Percentiles rank a stretch among this genome's conserved stretches.
Conservation (phyloP, 1,139 yeast species). For the Hansenula sp. region DNA sequence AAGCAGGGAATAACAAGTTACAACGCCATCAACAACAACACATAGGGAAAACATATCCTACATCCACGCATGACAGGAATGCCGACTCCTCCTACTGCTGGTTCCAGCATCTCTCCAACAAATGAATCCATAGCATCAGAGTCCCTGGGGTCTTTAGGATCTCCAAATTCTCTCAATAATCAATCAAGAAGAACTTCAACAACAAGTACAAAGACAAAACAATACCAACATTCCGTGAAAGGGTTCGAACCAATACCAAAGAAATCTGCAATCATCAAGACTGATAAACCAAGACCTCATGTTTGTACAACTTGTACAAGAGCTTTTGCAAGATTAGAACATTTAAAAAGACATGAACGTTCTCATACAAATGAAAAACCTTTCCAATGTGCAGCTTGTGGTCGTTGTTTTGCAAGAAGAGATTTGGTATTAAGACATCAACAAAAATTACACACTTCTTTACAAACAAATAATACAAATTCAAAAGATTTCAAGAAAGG, state of each 20-base stretch:
- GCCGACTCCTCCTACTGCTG: not conserved
- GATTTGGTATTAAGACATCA: constrained; percentile 91
- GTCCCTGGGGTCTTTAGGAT: not conserved
- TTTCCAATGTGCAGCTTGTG: constrained; percentile 94
- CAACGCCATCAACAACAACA: too few species aligned
- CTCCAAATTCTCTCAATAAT: not conserved
- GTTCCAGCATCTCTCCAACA: constrained; percentile 1
- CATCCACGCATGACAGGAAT: not conserved
- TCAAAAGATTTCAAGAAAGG: constrained; percentile 15
- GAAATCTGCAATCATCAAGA: constrained; percentile 76
- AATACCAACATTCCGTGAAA: constrained; percentile 19
- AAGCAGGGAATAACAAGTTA: too few species aligned
- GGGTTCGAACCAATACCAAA: constrained; percentile 74
- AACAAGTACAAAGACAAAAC: constrained; percentile 7
- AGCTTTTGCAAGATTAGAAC: constrained; percentile 94
- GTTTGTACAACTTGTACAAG: constrained; percentile 89
- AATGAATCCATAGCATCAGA: not conserved
- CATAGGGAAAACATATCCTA: too few species aligned
- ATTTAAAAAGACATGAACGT: constrained; percentile 87
- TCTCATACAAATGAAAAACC: constrained; percentile 98
- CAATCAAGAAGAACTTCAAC: too few species aligned
- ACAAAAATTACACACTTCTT: constrained; percentile 79
- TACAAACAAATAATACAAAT: constrained; percentile 25
- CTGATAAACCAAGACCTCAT: constrained; percentile 89
- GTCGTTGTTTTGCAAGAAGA: constrained; percentile 88